Base-by-base conservation (phyloP, 2,329 filamentous ascomycete species). In the Ophiostoma tasmaniense region DNA sequence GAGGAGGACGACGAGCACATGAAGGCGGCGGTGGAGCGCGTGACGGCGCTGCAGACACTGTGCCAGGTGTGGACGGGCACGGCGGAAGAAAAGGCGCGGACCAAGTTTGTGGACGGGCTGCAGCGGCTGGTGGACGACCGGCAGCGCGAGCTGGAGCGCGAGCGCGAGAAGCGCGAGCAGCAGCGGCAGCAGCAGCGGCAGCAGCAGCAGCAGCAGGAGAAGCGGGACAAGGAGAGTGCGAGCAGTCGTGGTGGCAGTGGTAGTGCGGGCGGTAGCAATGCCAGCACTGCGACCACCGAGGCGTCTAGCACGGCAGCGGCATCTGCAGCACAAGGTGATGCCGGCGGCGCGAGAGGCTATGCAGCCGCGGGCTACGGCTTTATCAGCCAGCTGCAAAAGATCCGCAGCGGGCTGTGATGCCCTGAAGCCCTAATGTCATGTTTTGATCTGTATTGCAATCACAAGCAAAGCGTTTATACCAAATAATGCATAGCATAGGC, bases 31-130 rank as follows among this genome's bases (percentile, higher is more conserved):
- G 86, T 86, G 14, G 83, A 84, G 68, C 83, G 91, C 62, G 88
- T 98, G 17, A 89, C 92, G 75, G 87, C 91, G 75, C 82, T 98
- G 69, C 89, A 92, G 75, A 85, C 88, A 71, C 79, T 98, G 72
- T 87, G 88, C 3, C 80, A 80, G n/a, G 88, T 99, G 28, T 99
- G 95, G 93, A 94, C 90, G 77, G 93, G 93, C n/a, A 97, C 95
- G 2, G 90, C 91, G 0, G 95, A 99, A 80, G 95, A 98, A 77
- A 96, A 91, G 79, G 92, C 92, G 6, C 83, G 95, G 67, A 80
- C 81, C 11, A 90, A 87, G 75, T 93, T 97, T 76, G 89, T 99
- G 22, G 94, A 98, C 72, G 84, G 85, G 67, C 78, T 99, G 74
- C 87, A 88, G 42, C 92, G 88, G 80, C 84, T 92, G 78, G 91